phyloP scores from a whole-genome alignment of 2,329 filamentous ascomycete species.

The Ophiostoma australiae region DNA sequence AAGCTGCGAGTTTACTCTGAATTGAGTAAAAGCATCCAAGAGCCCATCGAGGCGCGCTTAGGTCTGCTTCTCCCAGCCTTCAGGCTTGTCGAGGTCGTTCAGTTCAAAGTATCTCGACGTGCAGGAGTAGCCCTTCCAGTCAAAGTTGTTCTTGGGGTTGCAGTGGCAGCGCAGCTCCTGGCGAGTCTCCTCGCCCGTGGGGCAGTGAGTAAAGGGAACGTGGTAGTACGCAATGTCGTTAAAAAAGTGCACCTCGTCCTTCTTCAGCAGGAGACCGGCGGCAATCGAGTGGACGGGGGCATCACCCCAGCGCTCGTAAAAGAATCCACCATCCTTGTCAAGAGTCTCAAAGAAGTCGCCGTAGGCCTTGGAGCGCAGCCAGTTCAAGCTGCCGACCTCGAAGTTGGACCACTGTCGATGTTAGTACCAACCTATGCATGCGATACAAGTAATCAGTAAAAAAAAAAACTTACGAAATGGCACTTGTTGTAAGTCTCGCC shows the following conservation, averaged over 20 bases:
- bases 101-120: slow-evolving; percentile 82
- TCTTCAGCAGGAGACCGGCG: slow-evolving; percentile 77
- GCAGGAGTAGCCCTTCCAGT: slow-evolving; percentile 95
- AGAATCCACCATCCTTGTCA: slow-evolving; percentile 91
- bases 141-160: slow-evolving; percentile 95
- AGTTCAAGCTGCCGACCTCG: slow-evolving; percentile 88
- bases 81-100: slow-evolving; percentile 75
- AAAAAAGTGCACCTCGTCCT: slow-evolving; percentile 96
- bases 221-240: slow-evolving; percentile 98
- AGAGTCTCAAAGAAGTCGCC: slow-evolving; percentile 84
- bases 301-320: slow-evolving; percentile 88
- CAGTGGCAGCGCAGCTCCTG: slow-evolving; percentile 87
- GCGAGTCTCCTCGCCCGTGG: slow-evolving; percentile 78
- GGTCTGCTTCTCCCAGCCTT: slow-evolving; percentile 72
- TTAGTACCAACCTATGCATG: slow-evolving; percentile 28
- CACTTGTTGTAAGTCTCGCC: slow-evolving; percentile 94
- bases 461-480: slow-evolving; percentile 71
- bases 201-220: slow-evolving; percentile 96
- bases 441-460: not conserved
- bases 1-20: not conserved
- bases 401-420: slow-evolving; percentile 88
- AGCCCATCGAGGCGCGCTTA: slow-evolving; percentile 32
- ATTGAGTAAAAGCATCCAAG: not conserved
- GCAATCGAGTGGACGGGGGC: slow-evolving; percentile 98
- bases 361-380: slow-evolving; percentile 86